Evolutionary conservation across 192 early-diverging fungal species (phyloP), one percentile per base, ranked within the genome.

Genomic region (Backusella liffmaniae): DNA sequence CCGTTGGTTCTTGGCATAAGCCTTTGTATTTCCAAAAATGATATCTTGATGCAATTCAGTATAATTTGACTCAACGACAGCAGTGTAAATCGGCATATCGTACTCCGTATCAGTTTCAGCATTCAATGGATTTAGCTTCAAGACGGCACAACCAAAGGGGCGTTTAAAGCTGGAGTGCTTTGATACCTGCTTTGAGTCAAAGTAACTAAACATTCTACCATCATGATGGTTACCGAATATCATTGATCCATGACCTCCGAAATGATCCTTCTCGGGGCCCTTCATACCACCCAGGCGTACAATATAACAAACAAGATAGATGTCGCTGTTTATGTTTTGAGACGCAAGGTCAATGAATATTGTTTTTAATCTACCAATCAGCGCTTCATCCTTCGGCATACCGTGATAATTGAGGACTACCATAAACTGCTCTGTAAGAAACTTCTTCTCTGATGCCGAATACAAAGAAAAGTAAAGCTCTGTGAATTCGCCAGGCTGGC

Each of bases 401-500:
- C 90, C 90, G 66, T 82, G 85, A 53, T 85, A 83, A 67, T 88
- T 87, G 21, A 93, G 72, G 6, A 79, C 51, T 23, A 93, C 84
- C 2, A 85, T 39, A 74, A 86, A 92, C 23, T 91, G 86, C 73
- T 93, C 91, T n/a, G 87, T 85, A 9, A 93, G 65, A 42, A 87
- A 81, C 18, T 79, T 79, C 16, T 67, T 62, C 37, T 90, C 87
- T 0, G 70, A 30, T 41, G 75, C 73, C 49, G 86, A 84, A 74
- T 90, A 93, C 13, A 93, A 76, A 3, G 85, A 84, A 79, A 92
- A 92, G 13, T 83, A 77, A 56, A 90, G 81, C 66, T 93, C 91
- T 1, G 86, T 85, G 67, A 78, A 87, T 80, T 93, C 91, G 8
- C 87, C 88, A 26, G 82, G 80, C 35, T 84, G 78, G 62, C 91